Percentiles rank a stretch among this genome's conserved stretches.
phyloP scores from a whole-genome alignment of 208 protist genomes.

The Entamoeba dispar region DNA sequence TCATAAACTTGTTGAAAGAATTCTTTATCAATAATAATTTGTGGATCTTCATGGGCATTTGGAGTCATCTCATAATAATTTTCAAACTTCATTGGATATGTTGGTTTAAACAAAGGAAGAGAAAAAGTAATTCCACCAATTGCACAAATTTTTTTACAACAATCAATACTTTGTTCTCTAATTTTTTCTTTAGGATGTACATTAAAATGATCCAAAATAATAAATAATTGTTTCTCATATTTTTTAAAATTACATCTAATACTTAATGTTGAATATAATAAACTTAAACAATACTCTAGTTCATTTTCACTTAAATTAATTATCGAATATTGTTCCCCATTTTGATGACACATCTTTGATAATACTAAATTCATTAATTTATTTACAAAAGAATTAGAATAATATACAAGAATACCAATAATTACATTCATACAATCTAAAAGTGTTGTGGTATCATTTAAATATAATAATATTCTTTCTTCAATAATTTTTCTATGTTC shows the following conservation, averaged over 20 bases:
- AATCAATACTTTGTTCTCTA: background rate
- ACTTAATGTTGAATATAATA: background rate
- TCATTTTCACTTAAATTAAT: background rate
- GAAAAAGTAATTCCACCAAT: background rate
- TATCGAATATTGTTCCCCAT: background rate
- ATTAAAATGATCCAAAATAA: background rate
- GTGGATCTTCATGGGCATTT: background rate
- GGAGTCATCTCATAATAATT: background rate
- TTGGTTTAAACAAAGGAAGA: background rate
- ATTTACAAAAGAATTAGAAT: background rate
- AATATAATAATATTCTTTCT: background rate
- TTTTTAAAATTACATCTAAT: background rate
- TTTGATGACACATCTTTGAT: background rate
- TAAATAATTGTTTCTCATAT: background rate
- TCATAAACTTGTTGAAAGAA: background rate
- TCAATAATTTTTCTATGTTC: background rate
- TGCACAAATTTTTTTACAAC: background rate
- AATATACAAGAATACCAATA: background rate
- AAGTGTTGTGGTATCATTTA: background rate
- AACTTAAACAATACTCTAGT: background rate
- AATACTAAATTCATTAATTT: background rate
- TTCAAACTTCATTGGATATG: background rate
- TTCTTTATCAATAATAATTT: background rate
- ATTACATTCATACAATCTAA: background rate
- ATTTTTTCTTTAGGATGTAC: background rate